Base-by-base conservation (phyloP, 164 flowering plant genomes). In the Magnolia changhungtana region DNA sequence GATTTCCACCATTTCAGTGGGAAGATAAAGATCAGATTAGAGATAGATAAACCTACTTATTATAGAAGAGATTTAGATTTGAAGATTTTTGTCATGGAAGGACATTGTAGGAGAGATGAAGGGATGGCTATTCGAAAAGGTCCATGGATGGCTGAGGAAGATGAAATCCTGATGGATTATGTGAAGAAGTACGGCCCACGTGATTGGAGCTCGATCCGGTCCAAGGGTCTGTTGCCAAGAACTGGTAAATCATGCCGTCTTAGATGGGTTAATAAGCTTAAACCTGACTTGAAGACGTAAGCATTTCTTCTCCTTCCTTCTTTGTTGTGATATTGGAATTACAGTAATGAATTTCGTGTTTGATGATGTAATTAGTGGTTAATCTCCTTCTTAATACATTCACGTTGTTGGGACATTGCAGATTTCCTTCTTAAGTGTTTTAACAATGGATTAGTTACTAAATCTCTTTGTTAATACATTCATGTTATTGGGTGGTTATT, bases 201-300 rank as follows among this genome's bases (percentile, higher is more conserved):
- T 75, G 98, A 94, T 75, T 96, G 97, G 99, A 94, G 99, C 95
- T 90, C 98, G 89, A 91, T 96, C 89, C 94, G 96, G 87, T 91
- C 95, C 96, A 94, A 94, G 85, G 97, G 97, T 50, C 89, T 96
- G 24, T 76, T 96, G 59, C 94, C 83, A 0, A 83, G 98, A 21
- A 94, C 98, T 7, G 98, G 99, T 61, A 94, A 96, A 79, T 96
- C 98, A 0, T 96, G 99, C 80, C 98, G 99, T 16, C 97, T 96
- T 67, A 89, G 99, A 58, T 96, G 97, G 98, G 95, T 94, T 79
- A 94, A 94, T 72, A 92, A 94, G 83, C 97, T 96, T 76, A 77
- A 96, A 73, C 99, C 99, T 75, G 87, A 94, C 80, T 87, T 96
- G 83, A 96, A 94, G 72, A 90, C 84, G 98, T 95, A 87, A 63